Conservation (phyloP, 2,329 filamentous ascomycete species). For the Xylaria arbuscula region DNA sequence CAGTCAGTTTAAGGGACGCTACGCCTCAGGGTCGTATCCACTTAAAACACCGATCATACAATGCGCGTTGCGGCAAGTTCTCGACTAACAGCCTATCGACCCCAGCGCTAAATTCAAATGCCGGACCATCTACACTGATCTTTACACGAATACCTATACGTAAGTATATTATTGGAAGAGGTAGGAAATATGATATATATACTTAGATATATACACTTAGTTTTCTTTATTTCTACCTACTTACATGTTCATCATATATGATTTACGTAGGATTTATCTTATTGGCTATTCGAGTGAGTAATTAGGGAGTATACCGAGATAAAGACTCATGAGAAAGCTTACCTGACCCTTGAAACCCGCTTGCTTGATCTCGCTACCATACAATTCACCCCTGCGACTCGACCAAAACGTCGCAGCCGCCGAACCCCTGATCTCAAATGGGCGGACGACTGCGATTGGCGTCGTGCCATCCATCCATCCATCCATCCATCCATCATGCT, state of each 20-base stretch:
- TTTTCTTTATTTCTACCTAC: no score
- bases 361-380: constrained; percentile 18
- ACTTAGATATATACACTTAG: no score
- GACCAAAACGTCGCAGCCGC: constrained; percentile 21
- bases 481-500: not conserved
- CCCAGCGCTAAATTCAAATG: not conserved
- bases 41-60: constrained; percentile 14
- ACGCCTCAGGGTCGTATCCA: not conserved
- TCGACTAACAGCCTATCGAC: not conserved
- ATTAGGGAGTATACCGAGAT: not conserved
- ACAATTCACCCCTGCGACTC: not conserved
- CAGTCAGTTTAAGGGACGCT: not conserved
- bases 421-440: constrained; percentile 12
- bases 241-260: no score
- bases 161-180: not conserved
- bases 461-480: not conserved
- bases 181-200: no score
- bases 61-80: not conserved
- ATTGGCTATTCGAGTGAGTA: not conserved
- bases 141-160: not conserved
- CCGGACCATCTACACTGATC: not conserved
- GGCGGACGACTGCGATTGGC: not conserved
- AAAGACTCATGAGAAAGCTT: not conserved
- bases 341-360: constrained; percentile 17
- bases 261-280: not conserved